Evolutionary conservation across 371 early-diverging fungal species (phyloP).

Genomic region (Hamiltosporidium magnivora): DNA sequence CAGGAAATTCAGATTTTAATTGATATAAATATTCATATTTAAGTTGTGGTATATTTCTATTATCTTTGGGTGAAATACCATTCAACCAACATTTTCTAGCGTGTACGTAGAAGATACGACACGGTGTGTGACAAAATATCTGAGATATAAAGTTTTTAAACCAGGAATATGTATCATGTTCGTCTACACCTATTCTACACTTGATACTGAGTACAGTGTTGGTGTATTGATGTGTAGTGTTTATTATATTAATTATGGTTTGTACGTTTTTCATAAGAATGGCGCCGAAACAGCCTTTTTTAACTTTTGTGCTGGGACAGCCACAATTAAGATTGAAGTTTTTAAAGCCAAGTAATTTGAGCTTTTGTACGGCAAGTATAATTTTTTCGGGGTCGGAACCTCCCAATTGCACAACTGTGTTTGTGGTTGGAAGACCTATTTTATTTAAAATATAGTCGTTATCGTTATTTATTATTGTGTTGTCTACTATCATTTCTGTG

Average conservation of each 20-base stretch:
- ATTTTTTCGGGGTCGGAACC: constrained; percentile 49
- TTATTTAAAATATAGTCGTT: constrained; percentile 33
- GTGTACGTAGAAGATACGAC: constrained; percentile 63
- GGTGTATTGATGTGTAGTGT: constrained; percentile 41
- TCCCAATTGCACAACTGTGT: constrained; percentile 56
- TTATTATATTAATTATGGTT: constrained; percentile 45
- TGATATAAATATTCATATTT: constrained; percentile 64
- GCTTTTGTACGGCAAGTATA: constrained; percentile 30
- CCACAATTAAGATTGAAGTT: constrained; percentile 57
- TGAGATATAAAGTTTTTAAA: constrained; percentile 43
- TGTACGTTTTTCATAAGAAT: constrained; percentile 48
- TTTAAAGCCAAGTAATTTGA: constrained; percentile 31
- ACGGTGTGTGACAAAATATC: constrained; percentile 48
- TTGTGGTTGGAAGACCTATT: constrained; percentile 40
- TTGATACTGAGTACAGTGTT: constrained; percentile 51
- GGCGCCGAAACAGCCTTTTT: constrained; percentile 56
- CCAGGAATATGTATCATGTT: constrained; percentile 49
- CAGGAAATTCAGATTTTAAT: constrained; percentile 60
- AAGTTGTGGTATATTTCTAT: constrained; percentile 66
- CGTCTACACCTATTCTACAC: constrained; percentile 55
- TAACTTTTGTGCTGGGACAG: constrained; percentile 55
- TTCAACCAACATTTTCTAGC: constrained; percentile 70
- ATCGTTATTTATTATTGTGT: constrained; percentile 39
- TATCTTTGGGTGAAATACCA: constrained; percentile 69
- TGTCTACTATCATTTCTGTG: constrained; percentile 56